Percentiles rank a stretch among this genome's conserved stretches.
Evolutionary conservation across 1,139 yeast genomes (phyloP).

Genomic region (Saccharomyces pastorianus): DNA sequence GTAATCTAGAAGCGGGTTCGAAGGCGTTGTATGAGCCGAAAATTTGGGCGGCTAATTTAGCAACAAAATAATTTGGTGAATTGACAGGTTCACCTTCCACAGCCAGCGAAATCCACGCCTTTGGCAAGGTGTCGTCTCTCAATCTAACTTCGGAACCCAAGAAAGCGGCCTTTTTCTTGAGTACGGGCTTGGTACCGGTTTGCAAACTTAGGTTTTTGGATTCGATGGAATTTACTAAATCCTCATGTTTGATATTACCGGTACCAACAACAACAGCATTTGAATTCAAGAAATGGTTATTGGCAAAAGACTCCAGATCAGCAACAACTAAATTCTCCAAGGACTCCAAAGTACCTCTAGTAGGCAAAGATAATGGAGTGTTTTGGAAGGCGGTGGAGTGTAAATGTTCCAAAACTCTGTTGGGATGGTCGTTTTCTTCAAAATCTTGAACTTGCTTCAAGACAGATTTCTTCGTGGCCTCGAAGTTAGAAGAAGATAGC

Average conservation of each 20-base stretch:
- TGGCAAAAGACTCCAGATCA: constrained; percentile 52
- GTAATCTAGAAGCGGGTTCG: constrained; percentile 52
- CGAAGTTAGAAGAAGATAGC: constrained; percentile 8
- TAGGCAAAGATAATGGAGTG: constrained; percentile 68
- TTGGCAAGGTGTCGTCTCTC: constrained; percentile 80
- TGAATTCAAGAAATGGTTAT: constrained; percentile 49
- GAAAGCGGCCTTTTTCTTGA: constrained; percentile 44
- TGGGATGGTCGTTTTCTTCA: constrained; percentile 33
- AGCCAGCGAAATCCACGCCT: constrained; percentile 68
- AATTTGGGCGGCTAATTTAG: constrained; percentile 66
- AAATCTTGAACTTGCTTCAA: constrained; percentile 34
- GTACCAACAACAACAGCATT: constrained; percentile 65
- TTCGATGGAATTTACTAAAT: constrained; percentile 56
- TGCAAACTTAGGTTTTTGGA: constrained; percentile 32
- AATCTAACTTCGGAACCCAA: constrained; percentile 79
- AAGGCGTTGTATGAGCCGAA: constrained; percentile 52
- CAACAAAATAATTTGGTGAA: constrained; percentile 59
- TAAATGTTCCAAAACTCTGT: constrained; percentile 59
- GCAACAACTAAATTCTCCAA: constrained; percentile 46
- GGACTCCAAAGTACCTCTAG: constrained; percentile 62
- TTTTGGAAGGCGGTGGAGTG: constrained; percentile 80
- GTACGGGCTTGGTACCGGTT: constrained; percentile 45
- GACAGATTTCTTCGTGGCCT: constrained; percentile 34
- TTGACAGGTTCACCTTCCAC: constrained; percentile 59
- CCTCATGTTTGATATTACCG: constrained; percentile 65